Evolutionary conservation across 345 rosid genomes (phyloP).

Genomic region (Citrus mangshanensis): DNA sequence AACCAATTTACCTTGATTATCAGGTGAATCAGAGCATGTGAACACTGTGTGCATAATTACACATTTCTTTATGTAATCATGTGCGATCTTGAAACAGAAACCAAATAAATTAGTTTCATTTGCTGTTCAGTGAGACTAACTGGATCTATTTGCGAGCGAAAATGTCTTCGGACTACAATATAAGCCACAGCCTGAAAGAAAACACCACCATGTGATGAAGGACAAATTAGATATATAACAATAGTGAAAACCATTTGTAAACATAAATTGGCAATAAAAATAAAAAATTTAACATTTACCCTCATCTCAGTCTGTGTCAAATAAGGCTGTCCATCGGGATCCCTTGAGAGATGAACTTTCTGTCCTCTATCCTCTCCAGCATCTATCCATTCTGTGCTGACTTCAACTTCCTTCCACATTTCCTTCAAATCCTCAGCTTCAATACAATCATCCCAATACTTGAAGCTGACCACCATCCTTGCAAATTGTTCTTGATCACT

Average conservation of each 20-base stretch:
- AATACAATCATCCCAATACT: slow-evolving; percentile 85
- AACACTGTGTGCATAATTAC: background rate
- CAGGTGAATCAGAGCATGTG: background rate
- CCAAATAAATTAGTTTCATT: background rate
- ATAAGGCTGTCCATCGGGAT: slow-evolving; percentile 91
- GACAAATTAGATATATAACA: background rate
- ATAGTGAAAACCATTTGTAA: background rate
- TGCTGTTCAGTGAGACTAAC: slow-evolving; percentile 38
- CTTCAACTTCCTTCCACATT: slow-evolving; percentile 81
- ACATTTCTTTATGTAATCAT: background rate
- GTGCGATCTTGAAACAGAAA: background rate
- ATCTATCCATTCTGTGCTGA: slow-evolving; percentile 73
- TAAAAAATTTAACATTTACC: slow-evolving; percentile 29
- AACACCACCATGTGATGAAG: slow-evolving; percentile 6
- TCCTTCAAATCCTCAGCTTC: slow-evolving; percentile 63
- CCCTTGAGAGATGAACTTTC: slow-evolving; percentile 85
- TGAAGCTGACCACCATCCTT: slow-evolving; percentile 68
- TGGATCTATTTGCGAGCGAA: slow-evolving; percentile 52
- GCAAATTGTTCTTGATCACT: slow-evolving; percentile 17
- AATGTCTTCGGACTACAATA: slow-evolving; percentile 66
- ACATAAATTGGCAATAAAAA: background rate
- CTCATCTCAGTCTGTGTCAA: slow-evolving; percentile 89
- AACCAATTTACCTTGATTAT: background rate
- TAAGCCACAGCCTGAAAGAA: slow-evolving; percentile 85
- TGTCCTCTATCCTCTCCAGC: slow-evolving; percentile 83